A percentile compares a stretch with the other conserved stretches of the same genome.
Conservation (phyloP, 805 yeast genomes). For the Clavispora phyllophila region DNA sequence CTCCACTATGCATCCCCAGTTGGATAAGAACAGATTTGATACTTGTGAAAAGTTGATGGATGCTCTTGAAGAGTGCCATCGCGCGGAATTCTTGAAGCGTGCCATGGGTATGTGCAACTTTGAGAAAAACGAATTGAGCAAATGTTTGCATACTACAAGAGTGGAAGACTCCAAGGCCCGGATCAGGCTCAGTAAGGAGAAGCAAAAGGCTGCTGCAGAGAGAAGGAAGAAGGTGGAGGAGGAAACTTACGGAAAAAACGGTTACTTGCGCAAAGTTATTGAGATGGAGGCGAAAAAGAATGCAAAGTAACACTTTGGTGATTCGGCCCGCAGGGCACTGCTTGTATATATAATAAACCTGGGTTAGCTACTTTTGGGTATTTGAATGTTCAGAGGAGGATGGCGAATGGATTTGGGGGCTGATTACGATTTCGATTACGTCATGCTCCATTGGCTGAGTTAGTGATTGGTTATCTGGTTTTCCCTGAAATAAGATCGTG, state of each 20-base stretch:
- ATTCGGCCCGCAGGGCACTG: not conserved
- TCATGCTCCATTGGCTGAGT: too few relatives aligned
- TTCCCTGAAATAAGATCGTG: too few relatives aligned
- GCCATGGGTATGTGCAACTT: constrained; percentile 82
- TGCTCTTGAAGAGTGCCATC: constrained; percentile 87
- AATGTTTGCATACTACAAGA: constrained; percentile 79
- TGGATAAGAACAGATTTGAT: constrained; percentile 38
- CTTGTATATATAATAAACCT: not conserved
- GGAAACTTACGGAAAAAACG: constrained; percentile 75
- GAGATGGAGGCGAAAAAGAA: constrained; percentile 38
- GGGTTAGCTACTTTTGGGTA: too few relatives aligned
- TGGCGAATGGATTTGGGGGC: too few relatives aligned
- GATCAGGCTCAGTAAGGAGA: constrained; percentile 49
- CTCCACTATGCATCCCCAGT: constrained; percentile 39
- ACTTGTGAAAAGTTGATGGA: constrained; percentile 76
- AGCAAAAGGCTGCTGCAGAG: constrained; percentile 48
- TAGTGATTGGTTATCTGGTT: too few relatives aligned
- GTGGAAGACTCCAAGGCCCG: constrained; percentile 54
- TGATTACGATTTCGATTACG: too few relatives aligned
- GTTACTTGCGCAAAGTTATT: constrained; percentile 59
- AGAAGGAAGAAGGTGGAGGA: constrained; percentile 63
- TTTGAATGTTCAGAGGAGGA: too few relatives aligned
- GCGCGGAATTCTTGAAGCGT: constrained; percentile 58
- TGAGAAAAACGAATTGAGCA: constrained; percentile 70
- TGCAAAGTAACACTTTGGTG: constrained; percentile 2